Evolutionary conservation across 108 stramenopile species (phyloP), one percentile per base, ranked within the genome.

Genomic region (Cylindrotheca fusiformis): DNA sequence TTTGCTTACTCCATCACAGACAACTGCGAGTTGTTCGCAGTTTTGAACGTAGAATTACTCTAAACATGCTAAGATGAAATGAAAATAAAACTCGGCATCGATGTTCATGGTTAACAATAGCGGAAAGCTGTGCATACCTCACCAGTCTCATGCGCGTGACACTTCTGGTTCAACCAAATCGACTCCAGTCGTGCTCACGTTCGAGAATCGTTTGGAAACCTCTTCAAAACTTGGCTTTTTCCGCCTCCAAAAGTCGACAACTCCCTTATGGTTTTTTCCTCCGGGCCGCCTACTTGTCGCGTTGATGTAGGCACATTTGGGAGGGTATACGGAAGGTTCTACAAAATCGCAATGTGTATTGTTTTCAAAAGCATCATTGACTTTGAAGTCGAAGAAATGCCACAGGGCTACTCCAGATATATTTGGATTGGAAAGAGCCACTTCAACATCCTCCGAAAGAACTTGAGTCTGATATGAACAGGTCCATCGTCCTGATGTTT

Each of bases 331-430:
- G 24, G 57, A 50, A 4, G 62, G 68, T n/a, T n/a, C n/a, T 12
- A 69, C 12, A 30, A 74, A 78, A 30, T 78, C 68, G 22, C 77
- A 78, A 54, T 68, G 72, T 19, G 72, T 69, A 28, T 59, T 58
- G 49, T 65, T 60, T 45, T 74, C 68, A 26, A 32, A 64, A 27
- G 36, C 26, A 45, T 74, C 77, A 48, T 70, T 48, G 27, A 58
- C 68, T 41, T 78, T 78, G 68, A 78, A 72, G 58, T 78, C 77
- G 55, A 68, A 68, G 53, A 74, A 74, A 32, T 78, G 77, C 77
- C 77, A 78, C n/a, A 78, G 30, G 24, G 58, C 32, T 33, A 78
- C 60, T 3, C 63, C 72, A 19, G 63, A 65, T 44, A 78, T 60
- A 31, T 69, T 69, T 14, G 29, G 4, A 67, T 74, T 69, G 25